A percentile compares a stretch with the other conserved stretches of the same genome.
phyloP scores from a whole-genome alignment of 805 yeast genomes.

The Pichia cephalocereana region DNA sequence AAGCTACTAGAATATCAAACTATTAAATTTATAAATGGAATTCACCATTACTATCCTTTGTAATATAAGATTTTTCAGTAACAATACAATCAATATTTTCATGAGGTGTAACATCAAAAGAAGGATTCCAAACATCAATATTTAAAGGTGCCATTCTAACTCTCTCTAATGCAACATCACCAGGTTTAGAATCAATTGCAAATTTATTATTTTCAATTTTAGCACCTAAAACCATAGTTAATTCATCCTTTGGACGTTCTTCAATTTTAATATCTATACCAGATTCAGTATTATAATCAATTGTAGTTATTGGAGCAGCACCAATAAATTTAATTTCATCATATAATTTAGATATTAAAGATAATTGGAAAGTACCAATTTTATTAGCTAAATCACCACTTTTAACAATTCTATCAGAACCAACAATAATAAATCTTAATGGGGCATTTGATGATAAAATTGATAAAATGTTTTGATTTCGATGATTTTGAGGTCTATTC shows the following conservation, averaged over 20 bases:
- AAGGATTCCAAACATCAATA: conserved; percentile 89
- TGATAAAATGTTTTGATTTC: conserved; percentile 11
- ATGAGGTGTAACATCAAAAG: conserved; percentile 89
- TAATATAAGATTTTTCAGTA: conserved; percentile 62
- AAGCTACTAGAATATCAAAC: neutral
- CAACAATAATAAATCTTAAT: conserved; percentile 82
- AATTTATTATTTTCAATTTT: conserved; percentile 28
- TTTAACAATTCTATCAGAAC: conserved; percentile 88
- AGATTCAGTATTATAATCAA: conserved; percentile 54
- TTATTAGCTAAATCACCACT: conserved; percentile 97
- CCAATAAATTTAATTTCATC: conserved; percentile 75
- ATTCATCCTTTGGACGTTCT: conserved; percentile 74
- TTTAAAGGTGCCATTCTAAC: conserved; percentile 82
- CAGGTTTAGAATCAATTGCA: conserved; percentile 20
- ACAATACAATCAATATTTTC: conserved; percentile 78
- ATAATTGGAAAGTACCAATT: conserved; percentile 88
- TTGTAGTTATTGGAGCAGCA: conserved; percentile 92
- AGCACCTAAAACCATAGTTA: conserved; percentile 69
- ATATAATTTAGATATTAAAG: conserved; percentile 57
- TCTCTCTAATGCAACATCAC: conserved; percentile 29
- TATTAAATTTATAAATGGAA: conserved; percentile 25
- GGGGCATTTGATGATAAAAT: conserved; percentile 40
- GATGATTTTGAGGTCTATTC: conserved; percentile 16
- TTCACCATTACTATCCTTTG: conserved; percentile 40
- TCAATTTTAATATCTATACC: conserved; percentile 82